These are phyloP conservation scores for Poa pratensis DNA, from an alignment of 176 grass and related monocot species.

Conservation along the genomic window DNA sequence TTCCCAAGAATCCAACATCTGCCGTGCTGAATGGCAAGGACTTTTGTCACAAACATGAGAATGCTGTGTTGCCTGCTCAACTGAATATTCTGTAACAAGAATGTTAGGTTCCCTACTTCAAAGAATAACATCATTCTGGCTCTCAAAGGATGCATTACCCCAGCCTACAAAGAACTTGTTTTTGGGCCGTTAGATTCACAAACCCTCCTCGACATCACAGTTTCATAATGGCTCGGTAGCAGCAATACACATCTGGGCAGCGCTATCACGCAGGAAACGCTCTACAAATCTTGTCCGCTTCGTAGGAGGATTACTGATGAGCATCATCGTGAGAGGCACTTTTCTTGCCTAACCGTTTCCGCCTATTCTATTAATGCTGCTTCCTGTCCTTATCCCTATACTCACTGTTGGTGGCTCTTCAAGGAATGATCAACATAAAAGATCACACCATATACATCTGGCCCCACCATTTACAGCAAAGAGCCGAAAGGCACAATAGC, in stretches of 20 bases:
- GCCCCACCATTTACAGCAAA: background rate
- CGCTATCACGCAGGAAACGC: background rate
- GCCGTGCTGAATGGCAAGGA: background rate
- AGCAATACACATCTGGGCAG: background rate
- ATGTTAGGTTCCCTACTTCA: background rate
- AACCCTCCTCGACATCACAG: background rate
- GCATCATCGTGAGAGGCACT: background rate
- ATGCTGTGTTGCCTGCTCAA: background rate
- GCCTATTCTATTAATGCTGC: too few relatives aligned
- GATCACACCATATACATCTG: too few relatives aligned
- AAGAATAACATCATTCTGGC: background rate
- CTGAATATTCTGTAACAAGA: background rate
- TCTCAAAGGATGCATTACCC: background rate
- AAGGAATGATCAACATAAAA: too few relatives aligned
- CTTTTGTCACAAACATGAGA: constrained; percentile 13
- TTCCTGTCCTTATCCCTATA: too few relatives aligned
- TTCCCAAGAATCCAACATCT: background rate
- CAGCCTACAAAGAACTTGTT: background rate
- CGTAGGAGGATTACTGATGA: background rate
- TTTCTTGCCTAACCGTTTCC: too few relatives aligned
- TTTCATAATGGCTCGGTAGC: background rate
- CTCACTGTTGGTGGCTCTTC: too few relatives aligned
- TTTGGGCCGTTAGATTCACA: background rate
- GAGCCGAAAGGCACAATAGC: background rate
- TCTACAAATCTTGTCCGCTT: background rate